Conservation (phyloP, 225 moss, liverwort and hornwort genomes). For the Physcomitrellopsis africana region DNA sequence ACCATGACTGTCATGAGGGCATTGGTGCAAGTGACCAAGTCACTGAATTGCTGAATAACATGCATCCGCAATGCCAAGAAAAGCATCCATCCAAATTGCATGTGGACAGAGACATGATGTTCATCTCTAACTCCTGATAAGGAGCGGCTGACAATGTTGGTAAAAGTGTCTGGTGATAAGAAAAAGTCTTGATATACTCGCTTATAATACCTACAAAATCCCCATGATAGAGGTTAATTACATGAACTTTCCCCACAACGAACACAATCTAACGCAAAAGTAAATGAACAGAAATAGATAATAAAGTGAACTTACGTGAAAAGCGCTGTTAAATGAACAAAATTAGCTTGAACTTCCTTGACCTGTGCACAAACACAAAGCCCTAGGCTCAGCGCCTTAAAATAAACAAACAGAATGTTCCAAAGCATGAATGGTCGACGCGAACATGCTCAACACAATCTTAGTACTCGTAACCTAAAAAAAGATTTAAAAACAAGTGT, state of each 20-base stretch:
- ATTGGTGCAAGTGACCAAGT: constrained; percentile 95
- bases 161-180: constrained; percentile 61
- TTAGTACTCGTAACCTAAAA: constrained; percentile 1
- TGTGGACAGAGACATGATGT: constrained; percentile 69
- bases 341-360: constrained; percentile 94
- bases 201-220: constrained; percentile 82
- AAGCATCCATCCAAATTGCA: constrained; percentile 99
- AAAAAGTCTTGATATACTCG: constrained; percentile 91
- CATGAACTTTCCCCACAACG: constrained; percentile 4
- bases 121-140: constrained; percentile 58
- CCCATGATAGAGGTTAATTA: background rate
- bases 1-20: constrained; percentile 92
- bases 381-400: constrained; percentile 18
- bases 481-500: background rate
- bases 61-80: constrained; percentile 90
- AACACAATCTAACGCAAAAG: constrained; percentile 17
- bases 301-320: constrained; percentile 72
- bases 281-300: constrained; percentile 1
- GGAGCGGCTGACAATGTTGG: constrained; percentile 59
- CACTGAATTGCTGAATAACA: constrained; percentile 76
- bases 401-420: constrained; percentile 6
- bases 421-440: background rate
- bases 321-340: constrained; percentile 83
- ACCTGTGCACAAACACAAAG: constrained; percentile 50
- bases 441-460: constrained; percentile 4